Conservation (phyloP, 257 asterid species). For the Verbena officinalis region DNA sequence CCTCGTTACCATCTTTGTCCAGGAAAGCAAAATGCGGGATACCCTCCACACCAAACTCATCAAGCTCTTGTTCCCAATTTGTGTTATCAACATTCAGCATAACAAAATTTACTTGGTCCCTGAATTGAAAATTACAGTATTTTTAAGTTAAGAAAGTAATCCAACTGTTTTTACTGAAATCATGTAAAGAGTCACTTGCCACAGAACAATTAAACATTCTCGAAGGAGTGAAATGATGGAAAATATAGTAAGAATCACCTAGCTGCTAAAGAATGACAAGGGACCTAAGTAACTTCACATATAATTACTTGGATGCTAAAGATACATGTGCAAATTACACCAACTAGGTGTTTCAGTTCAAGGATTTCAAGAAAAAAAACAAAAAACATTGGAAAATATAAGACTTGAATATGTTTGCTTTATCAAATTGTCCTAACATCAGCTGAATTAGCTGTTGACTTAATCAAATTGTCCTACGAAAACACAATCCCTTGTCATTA, state of each 20-base stretch:
- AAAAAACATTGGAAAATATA: not conserved
- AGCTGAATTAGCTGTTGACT: not conserved
- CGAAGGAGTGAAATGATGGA: not conserved
- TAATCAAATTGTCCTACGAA: not conserved
- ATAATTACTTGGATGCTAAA: not conserved
- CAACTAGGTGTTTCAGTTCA: not conserved
- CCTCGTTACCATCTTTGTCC: slow-evolving; percentile 84
- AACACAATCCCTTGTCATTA: not conserved
- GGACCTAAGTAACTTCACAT: not conserved
- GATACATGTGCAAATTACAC: not conserved
- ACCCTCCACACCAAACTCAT: slow-evolving; percentile 97
- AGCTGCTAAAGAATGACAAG: not conserved
- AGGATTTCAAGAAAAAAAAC: not conserved
- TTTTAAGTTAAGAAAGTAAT: not conserved
- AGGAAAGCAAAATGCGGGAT: slow-evolving; percentile 98
- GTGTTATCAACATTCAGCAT: slow-evolving; percentile 98
- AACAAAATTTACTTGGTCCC: slow-evolving; percentile 90
- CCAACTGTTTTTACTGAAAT: not conserved
- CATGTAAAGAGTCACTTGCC: not conserved
- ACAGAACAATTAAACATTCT: not conserved
- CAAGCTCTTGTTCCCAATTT: slow-evolving; percentile 99
- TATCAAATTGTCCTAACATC: not conserved
- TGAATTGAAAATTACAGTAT: slow-evolving; percentile 29
- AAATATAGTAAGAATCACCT: not conserved
- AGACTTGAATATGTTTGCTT: not conserved